These are phyloP conservation scores for Rhododendron ovatum DNA, from an alignment of 148 eudicot genomes.

Conservation along the genomic window DNA sequence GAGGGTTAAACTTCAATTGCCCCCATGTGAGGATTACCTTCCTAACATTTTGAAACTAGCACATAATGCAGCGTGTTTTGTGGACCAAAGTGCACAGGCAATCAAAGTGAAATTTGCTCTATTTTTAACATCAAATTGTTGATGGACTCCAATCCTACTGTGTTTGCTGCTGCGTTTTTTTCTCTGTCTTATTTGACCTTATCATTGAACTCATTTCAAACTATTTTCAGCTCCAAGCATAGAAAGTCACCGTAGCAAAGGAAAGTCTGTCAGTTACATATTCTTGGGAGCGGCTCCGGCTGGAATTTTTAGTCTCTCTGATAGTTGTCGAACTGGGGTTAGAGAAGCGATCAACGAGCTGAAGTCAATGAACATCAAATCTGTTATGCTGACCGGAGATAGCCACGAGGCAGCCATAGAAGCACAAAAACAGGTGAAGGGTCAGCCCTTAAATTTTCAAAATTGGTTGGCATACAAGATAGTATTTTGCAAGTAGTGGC, in stretches of 20 bases:
- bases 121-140: background rate
- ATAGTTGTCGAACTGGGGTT: conserved; percentile 74
- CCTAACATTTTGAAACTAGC: background rate
- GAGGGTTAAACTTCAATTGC: background rate
- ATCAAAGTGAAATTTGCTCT: background rate
- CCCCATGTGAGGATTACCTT: background rate
- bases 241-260: conserved; percentile 35
- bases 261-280: conserved; percentile 64
- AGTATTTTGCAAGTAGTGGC: background rate
- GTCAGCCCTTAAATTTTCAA: background rate
- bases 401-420: conserved; percentile 61
- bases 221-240: conserved; percentile 38
- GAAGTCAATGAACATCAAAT: conserved; percentile 71
- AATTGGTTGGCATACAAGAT: too few relatives aligned
- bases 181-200: background rate
- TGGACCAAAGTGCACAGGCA: background rate
- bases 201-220: background rate
- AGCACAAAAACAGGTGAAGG: conserved; percentile 67
- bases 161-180: background rate
- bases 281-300: conserved; percentile 48
- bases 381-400: conserved; percentile 89
- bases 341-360: conserved; percentile 65
- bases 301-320: conserved; percentile 73
- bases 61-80: background rate
- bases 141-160: background rate